phyloP scores from a whole-genome alignment of 441 rosid genomes.

The Adansonia grandidieri region DNA sequence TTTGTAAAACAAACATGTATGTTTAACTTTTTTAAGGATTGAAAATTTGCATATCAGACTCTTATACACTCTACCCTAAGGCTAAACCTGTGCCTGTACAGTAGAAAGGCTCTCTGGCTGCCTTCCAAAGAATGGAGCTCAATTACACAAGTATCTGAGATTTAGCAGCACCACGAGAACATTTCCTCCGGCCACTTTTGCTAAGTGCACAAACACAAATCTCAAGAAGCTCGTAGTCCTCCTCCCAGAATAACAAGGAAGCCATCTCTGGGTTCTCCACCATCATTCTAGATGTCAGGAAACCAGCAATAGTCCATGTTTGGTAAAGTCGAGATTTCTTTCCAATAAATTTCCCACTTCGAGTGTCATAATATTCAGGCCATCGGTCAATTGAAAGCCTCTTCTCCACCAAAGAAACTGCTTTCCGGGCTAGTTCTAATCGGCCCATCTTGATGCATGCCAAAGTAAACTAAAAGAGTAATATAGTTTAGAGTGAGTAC shows the following conservation, averaged over 20 bases:
- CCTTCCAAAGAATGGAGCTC: constrained; percentile 10
- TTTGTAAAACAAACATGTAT: constrained; percentile 10
- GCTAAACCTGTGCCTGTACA: constrained; percentile 40
- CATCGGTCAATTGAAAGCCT: constrained; percentile 71
- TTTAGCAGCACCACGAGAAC: constrained; percentile 87
- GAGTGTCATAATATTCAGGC: constrained; percentile 94
- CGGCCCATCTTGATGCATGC: constrained; percentile 96
- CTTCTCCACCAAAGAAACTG: constrained; percentile 75
- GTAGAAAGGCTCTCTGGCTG: constrained; percentile 5
- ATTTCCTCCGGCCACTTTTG: constrained; percentile 78
- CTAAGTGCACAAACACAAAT: constrained; percentile 81
- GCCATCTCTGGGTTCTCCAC: constrained; percentile 87
- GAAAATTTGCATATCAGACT: constrained; percentile 3
- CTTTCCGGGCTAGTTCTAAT: constrained; percentile 79
- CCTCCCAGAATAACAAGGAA: constrained; percentile 79
- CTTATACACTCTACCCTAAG: constrained; percentile 24
- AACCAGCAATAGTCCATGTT: constrained; percentile 94
- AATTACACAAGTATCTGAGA: constrained; percentile 85
- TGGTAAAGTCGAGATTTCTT: constrained; percentile 86
- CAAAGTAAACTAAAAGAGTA: constrained; percentile 72
- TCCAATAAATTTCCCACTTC: constrained; percentile 79
- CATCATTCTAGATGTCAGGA: constrained; percentile 76
- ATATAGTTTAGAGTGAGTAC: constrained; percentile 23
- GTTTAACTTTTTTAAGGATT: constrained; percentile 4
- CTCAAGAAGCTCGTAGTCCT: constrained; percentile 90